These are phyloP conservation scores for Musa balbisiana DNA, from an alignment of 202 grass and related monocot species.

Conservation along the genomic window DNA sequence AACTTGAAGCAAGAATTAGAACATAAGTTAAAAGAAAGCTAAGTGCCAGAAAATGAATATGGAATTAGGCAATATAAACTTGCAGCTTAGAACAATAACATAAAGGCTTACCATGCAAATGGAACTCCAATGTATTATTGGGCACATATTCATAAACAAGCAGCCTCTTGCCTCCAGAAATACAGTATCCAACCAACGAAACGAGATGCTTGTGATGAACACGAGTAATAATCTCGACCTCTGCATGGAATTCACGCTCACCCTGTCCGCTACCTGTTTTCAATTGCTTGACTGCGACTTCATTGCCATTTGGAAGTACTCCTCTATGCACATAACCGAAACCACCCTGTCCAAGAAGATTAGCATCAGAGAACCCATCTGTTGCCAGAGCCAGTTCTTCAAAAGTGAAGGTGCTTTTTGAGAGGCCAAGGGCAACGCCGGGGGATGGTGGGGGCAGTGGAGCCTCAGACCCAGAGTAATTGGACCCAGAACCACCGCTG, in stretches of 20 bases:
- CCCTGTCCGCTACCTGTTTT: conserved; percentile 83
- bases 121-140: conserved; percentile 84
- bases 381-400: conserved; percentile 73
- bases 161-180: conserved; percentile 65
- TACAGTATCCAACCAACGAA: conserved; percentile 84
- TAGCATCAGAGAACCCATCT: conserved; percentile 77
- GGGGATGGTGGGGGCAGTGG: conserved; percentile 61
- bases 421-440: conserved; percentile 36
- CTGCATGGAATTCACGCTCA: conserved; percentile 86
- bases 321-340: conserved; percentile 93
- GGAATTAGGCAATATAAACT: too few species aligned
- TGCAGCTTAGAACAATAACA: background rate
- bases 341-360: conserved; percentile 96
- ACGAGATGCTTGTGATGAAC: conserved; percentile 95
- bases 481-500: conserved; percentile 73
- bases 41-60: too few species aligned
- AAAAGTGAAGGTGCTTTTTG: conserved; percentile 76
- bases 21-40: too few species aligned
- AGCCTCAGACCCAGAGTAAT: conserved; percentile 61
- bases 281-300: conserved; percentile 87
- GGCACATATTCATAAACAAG: conserved; percentile 95
- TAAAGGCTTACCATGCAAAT: conserved; percentile 65
- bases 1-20: too few species aligned
- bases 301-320: conserved; percentile 80
- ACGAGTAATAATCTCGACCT: conserved; percentile 92